phyloP scores from a whole-genome alignment of 2,329 filamentous ascomycete species.

The Ustilaginoidea virens region DNA sequence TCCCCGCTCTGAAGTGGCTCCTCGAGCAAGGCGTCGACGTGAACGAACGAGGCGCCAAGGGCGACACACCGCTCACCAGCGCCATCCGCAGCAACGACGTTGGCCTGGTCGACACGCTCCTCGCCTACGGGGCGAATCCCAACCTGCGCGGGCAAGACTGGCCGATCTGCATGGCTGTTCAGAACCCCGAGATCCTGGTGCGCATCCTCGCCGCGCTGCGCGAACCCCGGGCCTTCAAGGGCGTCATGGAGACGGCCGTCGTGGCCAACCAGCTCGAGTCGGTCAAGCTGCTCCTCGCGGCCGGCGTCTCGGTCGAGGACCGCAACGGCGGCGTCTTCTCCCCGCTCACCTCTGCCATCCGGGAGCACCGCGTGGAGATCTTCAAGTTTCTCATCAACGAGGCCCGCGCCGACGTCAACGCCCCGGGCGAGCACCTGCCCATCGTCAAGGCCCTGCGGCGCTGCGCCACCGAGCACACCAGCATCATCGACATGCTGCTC shows the following conservation, averaged over 20 bases:
- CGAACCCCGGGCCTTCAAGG: conserved; percentile 47
- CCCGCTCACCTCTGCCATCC: conserved; percentile 50
- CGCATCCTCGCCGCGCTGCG: conserved; percentile 40
- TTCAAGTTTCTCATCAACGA: conserved; percentile 45
- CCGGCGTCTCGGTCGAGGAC: conserved; percentile 53
- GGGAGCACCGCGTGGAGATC: conserved; percentile 45
- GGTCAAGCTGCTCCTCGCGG: conserved; percentile 47
- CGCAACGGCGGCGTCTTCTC: conserved; percentile 61
- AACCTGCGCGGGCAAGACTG: conserved; percentile 51
- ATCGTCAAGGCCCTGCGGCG: conserved; percentile 54
- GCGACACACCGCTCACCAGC: conserved; percentile 47
- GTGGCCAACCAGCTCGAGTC: conserved; percentile 50
- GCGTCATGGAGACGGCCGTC: conserved; percentile 53
- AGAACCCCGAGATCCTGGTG: conserved; percentile 41
- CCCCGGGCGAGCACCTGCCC: conserved; percentile 54
- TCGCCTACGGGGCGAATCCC: conserved; percentile 44
- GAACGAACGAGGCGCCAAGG: conserved; percentile 42
- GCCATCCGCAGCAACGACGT: conserved; percentile 45
- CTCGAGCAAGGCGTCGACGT: conserved; percentile 43
- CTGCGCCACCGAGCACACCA: conserved; percentile 37
- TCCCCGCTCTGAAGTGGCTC: conserved; percentile 43
- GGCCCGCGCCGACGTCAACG: conserved; percentile 47
- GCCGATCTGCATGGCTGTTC: conserved; percentile 55
- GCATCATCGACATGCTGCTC: conserved; percentile 47
- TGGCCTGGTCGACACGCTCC: conserved; percentile 43